Evolutionary conservation across 164 flowering plant genomes (phyloP).

Genomic region (Stephania japonica): DNA sequence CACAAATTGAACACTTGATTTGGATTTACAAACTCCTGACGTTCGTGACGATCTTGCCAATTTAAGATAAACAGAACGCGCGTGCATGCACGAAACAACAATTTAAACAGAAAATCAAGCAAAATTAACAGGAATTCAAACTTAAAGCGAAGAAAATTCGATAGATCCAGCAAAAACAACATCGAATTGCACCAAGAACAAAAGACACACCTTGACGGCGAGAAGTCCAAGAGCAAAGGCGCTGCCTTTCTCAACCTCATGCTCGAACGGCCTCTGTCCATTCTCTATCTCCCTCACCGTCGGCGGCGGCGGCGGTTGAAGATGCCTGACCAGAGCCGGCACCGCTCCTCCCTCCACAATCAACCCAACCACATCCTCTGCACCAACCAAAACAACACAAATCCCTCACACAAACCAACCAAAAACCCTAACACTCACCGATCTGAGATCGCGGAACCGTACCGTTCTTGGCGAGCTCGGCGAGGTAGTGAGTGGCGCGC

Average conservation of each 20-base stretch:
- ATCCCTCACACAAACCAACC: neutral
- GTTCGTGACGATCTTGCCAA: neutral
- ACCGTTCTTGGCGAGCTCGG: conserved; percentile 88
- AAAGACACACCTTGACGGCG: conserved; percentile 61
- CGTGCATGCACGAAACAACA: neutral
- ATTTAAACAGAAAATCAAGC: neutral
- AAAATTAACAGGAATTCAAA: neutral
- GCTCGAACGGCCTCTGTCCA: conserved; percentile 53
- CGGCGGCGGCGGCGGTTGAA: conserved; percentile 45
- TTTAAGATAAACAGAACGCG: neutral
- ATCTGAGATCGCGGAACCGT: neutral
- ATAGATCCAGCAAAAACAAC: neutral
- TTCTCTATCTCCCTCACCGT: conserved; percentile 26
- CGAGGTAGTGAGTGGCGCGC: conserved; percentile 69
- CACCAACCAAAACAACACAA: conserved; percentile 5
- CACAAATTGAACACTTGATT: too few species aligned
- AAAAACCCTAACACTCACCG: conserved; percentile 5
- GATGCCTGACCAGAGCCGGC: conserved; percentile 74
- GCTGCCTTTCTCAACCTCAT: conserved; percentile 86
- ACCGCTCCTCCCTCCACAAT: conserved; percentile 87
- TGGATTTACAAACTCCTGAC: neutral
- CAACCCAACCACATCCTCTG: conserved; percentile 73
- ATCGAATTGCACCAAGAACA: neutral
- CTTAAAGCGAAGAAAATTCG: neutral
- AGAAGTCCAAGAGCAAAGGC: conserved; percentile 86